Percentiles rank a stretch among this genome's conserved stretches.
These are phyloP conservation scores for Calonectria montana DNA, from an alignment of 2,329 filamentous ascomycete species.

Conservation along the genomic window DNA sequence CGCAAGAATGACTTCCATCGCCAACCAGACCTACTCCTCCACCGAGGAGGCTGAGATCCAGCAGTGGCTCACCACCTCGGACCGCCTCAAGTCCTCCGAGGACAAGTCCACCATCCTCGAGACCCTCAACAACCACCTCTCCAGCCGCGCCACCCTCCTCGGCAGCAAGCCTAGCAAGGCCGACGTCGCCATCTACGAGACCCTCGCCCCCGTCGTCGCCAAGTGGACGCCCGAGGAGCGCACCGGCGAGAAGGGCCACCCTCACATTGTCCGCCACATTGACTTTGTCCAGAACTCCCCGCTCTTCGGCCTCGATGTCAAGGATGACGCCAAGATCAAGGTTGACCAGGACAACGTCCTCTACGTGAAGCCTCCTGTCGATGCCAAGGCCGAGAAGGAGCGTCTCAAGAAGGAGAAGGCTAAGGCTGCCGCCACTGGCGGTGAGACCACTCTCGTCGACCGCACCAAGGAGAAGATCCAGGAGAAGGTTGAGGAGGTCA, in stretches of 20 bases:
- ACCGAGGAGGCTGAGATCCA: constrained; percentile 88
- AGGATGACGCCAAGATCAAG: constrained; percentile 78
- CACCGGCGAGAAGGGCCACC: constrained; percentile 88
- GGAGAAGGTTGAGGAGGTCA: constrained; percentile 65
- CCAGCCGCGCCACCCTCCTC: constrained; percentile 88
- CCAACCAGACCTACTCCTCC: constrained; percentile 76
- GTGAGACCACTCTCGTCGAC: constrained; percentile 63
- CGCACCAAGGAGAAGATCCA: constrained; percentile 71
- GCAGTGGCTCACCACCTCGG: constrained; percentile 86
- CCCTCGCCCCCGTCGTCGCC: constrained; percentile 80
- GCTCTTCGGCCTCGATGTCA: constrained; percentile 77
- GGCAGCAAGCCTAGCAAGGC: constrained; percentile 90
- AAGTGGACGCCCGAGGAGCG: constrained; percentile 87
- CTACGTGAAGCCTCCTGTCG: constrained; percentile 88
- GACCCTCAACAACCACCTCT: constrained; percentile 86
- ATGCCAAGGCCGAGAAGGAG: constrained; percentile 96
- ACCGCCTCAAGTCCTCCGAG: constrained; percentile 69
- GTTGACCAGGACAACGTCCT: constrained; percentile 85
- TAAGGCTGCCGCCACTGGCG: constrained; percentile 67
- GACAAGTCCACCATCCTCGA: constrained; percentile 77
- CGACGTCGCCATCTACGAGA: constrained; percentile 85
- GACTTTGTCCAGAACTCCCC: constrained; percentile 95
- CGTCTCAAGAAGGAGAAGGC: constrained; percentile 96
- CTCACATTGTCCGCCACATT: constrained; percentile 89
- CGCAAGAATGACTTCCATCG: constrained; percentile 74